Percentiles rank a stretch among this genome's conserved stretches.
Conservation (phyloP, 176 grass and related monocot species). For the Hyparrhenia diplandra region DNA sequence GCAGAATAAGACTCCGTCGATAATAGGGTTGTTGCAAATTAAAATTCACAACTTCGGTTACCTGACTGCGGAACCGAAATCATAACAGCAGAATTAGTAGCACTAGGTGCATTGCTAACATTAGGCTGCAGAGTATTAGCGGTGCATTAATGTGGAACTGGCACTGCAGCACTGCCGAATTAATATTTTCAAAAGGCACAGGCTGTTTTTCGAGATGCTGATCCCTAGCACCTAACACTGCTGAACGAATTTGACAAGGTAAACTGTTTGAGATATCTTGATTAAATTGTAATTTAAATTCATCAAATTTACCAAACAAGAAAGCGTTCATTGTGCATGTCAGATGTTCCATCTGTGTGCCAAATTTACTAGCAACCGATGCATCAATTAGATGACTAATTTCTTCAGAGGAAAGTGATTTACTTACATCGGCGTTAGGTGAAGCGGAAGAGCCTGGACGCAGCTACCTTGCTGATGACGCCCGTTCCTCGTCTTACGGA, state of each 20-base stretch:
- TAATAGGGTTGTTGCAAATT: neutral
- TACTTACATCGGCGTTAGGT: neutral
- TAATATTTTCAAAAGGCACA: too few relatives aligned
- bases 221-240: neutral
- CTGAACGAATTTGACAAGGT: neutral
- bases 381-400: too few relatives aligned
- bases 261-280: neutral
- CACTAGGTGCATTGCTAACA: neutral
- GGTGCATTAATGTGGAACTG: too few relatives aligned
- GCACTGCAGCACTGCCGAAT: neutral
- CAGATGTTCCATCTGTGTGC: neutral
- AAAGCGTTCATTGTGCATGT: neutral
- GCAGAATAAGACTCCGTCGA: neutral
- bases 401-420: too few relatives aligned
- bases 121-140: neutral
- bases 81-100: neutral
- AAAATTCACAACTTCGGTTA: neutral
- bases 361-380: conserved; percentile 1
- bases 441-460: neutral
- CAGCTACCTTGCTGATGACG: neutral
- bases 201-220: neutral
- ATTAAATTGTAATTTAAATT: neutral
- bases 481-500: neutral
- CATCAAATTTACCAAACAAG: neutral
- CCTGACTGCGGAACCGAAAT: neutral